Evolutionary conservation across 345 rosid species (phyloP), one percentile per base, ranked within the genome.

Genomic region (Bruguiera sexangula): DNA sequence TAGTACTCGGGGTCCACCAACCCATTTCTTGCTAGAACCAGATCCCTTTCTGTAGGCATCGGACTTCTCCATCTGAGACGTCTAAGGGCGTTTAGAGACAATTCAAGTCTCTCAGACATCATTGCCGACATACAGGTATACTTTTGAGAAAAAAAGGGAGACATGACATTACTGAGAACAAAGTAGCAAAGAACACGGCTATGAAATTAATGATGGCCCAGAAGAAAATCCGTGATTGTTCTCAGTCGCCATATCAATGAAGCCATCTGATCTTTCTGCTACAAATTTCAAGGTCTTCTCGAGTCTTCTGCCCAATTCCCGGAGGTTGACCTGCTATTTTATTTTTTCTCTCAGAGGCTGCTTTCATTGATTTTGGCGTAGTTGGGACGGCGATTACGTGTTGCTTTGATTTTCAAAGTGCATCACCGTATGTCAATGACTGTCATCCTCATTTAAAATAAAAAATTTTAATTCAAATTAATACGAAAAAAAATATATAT

Each of bases 21-120:
- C 94, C 92, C 96, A 91, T 79, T 91, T 89, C 90, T 91, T 89
- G 81, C 84, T 72, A 76, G 94, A 71, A 61, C 84, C 82, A 59
- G 83, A 79, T 54, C 92, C 89, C 71, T 85, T 92, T 69, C 88
- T 80, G 58, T 86, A 88, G 34, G 85, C 62, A 69, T 88, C 89
- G 0, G 96, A 87, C 75, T 86, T 93, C 75, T 91, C 97, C 96
- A 93, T 89, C 97, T 91, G 76, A 18, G 10, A 58, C 3, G 59
- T 26, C 11, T 1, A 31, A 24, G 27, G 70, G 46, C 62, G 39
- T 2, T 48, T 22, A 65, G 39, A 26, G 31, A 43, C 50, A 13
- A 11, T 43, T 43, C 0, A 13, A 3, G 15, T 43, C 50, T 43
- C 50, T 11, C 50, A 43, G 3, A 43, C 18, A 3, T 43, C 19